These are phyloP conservation scores for Stereum hirsutum DNA, from an alignment of 1,284 basidiomycete species.

Conservation along the genomic window DNA sequence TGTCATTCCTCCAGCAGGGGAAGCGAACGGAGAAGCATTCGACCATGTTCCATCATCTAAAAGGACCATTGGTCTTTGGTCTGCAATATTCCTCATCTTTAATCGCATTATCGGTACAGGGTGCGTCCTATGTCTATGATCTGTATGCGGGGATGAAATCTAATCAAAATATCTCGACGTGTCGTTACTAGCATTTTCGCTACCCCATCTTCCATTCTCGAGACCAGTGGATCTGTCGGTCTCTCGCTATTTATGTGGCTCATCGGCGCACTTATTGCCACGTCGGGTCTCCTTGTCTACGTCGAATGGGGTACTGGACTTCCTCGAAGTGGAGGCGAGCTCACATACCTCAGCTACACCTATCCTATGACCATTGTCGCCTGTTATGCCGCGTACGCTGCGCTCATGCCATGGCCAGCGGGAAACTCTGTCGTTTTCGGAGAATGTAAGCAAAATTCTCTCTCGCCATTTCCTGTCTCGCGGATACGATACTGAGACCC, in stretches of 20 bases:
- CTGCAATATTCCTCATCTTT: slow-evolving; percentile 62
- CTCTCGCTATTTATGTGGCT: slow-evolving; percentile 63
- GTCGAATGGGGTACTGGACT: slow-evolving; percentile 65
- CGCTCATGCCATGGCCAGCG: slow-evolving; percentile 51
- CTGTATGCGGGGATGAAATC: background rate
- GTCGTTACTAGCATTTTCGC: slow-evolving; percentile 62
- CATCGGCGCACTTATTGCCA: slow-evolving; percentile 52
- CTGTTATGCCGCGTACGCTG: slow-evolving; percentile 47
- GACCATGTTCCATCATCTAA: slow-evolving; percentile 16
- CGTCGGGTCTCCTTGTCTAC: slow-evolving; percentile 61
- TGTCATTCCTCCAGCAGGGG: too few relatives aligned
- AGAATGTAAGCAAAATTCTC: slow-evolving; percentile 52
- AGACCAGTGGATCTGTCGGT: slow-evolving; percentile 55
- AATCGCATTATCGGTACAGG: slow-evolving; percentile 75
- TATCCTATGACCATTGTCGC: slow-evolving; percentile 56
- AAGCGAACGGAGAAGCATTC: slow-evolving; percentile 14
- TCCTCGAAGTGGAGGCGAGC: slow-evolving; percentile 67
- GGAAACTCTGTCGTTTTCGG: slow-evolving; percentile 55
- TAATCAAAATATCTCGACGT: background rate
- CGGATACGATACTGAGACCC: background rate
- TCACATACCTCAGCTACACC: slow-evolving; percentile 68
- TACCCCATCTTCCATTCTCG: slow-evolving; percentile 60
- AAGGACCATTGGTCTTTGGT: slow-evolving; percentile 34
- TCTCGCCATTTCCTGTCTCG: too few relatives aligned
- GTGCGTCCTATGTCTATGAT: slow-evolving; percentile 24